Percentiles rank a stretch among this genome's conserved stretches.
Evolutionary conservation across 106 monocot species (phyloP).

Genomic region (Dendrobium nobile): DNA sequence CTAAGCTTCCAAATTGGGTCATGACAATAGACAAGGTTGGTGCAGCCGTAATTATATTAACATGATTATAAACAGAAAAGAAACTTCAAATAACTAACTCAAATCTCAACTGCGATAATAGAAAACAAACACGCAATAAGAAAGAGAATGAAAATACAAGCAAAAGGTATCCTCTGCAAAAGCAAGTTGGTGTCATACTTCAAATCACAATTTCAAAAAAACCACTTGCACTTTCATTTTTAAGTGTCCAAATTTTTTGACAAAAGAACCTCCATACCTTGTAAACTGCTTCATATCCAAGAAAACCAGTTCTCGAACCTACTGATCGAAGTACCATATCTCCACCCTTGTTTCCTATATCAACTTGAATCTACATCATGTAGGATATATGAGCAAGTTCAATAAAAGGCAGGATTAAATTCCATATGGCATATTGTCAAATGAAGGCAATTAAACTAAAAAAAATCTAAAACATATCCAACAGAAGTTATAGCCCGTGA

Average conservation of each 20-base stretch:
- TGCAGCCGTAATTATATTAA: background rate
- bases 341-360: slow-evolving; percentile 52
- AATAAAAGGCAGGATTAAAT: background rate
- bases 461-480: background rate
- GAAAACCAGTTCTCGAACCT: slow-evolving; percentile 49
- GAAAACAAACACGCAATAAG: background rate
- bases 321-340: slow-evolving; percentile 56
- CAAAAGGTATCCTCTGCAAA: background rate
- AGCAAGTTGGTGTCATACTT: background rate
- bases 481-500: background rate
- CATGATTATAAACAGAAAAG: background rate
- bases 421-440: background rate
- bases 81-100: background rate
- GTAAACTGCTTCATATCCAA: slow-evolving; percentile 73
- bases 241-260: background rate
- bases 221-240: background rate
- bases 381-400: background rate
- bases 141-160: background rate
- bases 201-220: background rate
- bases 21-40: background rate
- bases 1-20: background rate
- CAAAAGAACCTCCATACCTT: slow-evolving; percentile 34
- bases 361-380: slow-evolving; percentile 77
- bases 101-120: background rate
- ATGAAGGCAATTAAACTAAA: background rate